Base-by-base conservation (phyloP, 805 yeast species). In the Jamesozyma rosinii region DNA sequence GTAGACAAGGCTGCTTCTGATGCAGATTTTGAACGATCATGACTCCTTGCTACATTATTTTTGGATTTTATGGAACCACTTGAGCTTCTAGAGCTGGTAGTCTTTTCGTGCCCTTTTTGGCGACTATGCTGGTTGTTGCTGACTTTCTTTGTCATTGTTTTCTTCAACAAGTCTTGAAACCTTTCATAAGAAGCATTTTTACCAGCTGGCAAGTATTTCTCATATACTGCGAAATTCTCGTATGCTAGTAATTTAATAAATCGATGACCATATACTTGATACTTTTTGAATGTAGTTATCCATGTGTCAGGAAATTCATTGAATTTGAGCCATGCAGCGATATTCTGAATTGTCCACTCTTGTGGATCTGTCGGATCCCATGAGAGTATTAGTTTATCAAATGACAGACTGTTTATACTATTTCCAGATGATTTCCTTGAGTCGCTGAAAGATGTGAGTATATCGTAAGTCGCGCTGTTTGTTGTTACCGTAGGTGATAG, bases 331-430 rank as follows among this genome's bases (percentile, higher is more conserved):
- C 95, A 88, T 38, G 65, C 58, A 0, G 70, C 46, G 1, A 87
- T 89, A 41, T 83, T 69, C n/a, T 72, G 76, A 49, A 74, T 65
- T 1, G 81, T 76, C 96, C 96, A 87, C 45, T 76, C 80, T 5
- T 69, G 70, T 1, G 83, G 76, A 42, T 69, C 69, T 27, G 68
- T 67, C 0, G 73, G 75, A 20, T 71, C 68, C 80, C 80, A 76
- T 1, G 70, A 63, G 11, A 67, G 42, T 19, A 64, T 52, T 29
- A 64, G 43, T 41, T 55, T 57, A 32, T 57, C 63, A 29, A 51
- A 49, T 3, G 61, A 52, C 21, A 53, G 39, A 14, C 53, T 52
- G 22, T 52, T 54, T 9, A 46, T 36, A 36, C 55, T 56, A 11
- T 52, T 51, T n/a, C 51, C 53, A 2, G 64, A 57, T 5, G 58